Evolutionary conservation across 2,329 filamentous ascomycete genomes (phyloP), one percentile per base, ranked within the genome.

Genomic region (Diplodia scrobiculata): DNA sequence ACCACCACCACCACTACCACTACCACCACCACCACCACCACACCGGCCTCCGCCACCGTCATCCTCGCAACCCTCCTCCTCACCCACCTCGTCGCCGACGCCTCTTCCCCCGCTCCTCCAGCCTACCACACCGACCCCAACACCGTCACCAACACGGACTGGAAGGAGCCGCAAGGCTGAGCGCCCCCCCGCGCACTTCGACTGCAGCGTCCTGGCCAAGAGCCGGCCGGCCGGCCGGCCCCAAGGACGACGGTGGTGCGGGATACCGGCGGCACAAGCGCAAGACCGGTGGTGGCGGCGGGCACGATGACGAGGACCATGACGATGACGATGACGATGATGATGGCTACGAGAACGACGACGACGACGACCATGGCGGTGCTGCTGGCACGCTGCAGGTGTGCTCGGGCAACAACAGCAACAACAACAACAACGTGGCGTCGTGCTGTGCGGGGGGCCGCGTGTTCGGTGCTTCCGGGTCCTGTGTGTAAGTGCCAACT

Each of bases 401-500:
- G 9, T 55, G 53, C 53, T 58, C 53, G 14, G 34, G 32, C 52
- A 54, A 58, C 53, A 54, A 29, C 53, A 41, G 17, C 34, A 41
- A 41, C 52, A 54, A 58, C 53, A 54, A 29, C 53, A 41, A 25
- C 34, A 41, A 41, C 34, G 53, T 41, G 29, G 53, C 53, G 11
- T 34, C 53, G 36, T 58, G 53, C 53, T 58, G 53, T 13, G 3
- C 6, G 17, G 52, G 32, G 9, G n/a, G 4, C 17, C 17, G 17
- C 5, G 6, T 36, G 29, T 29, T 34, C 29, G 7, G 50, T 53
- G 11, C 14, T 53, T 29, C 50, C 50, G 11, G n/a, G 25, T 1
- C 2, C 10, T 11, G 10, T 50, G 10, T 21, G 19, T 50, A 9
- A 25, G 21, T 50, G 11, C 10, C 47, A 21, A 11, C 25, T 7